Evolutionary conservation across 495 filamentous ascomycete genomes (phyloP).

Genomic region (Podospora appendiculata): DNA sequence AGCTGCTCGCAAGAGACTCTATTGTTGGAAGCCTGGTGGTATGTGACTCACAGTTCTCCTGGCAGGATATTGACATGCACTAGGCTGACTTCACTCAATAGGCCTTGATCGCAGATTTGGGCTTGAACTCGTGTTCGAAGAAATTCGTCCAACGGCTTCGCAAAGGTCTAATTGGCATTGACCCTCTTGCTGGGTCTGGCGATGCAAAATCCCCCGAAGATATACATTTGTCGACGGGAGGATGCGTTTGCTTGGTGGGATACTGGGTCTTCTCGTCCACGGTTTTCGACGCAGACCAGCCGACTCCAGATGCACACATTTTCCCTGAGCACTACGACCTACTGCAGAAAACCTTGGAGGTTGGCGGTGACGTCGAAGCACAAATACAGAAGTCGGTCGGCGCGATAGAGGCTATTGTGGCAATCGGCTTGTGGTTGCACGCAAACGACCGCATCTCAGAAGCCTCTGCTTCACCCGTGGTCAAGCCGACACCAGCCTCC

Average conservation of each 20-base stretch:
- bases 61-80: neutral
- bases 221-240: constrained; percentile 68
- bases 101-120: constrained; percentile 68
- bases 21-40: constrained; percentile 73
- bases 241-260: constrained; percentile 56
- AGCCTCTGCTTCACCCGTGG: constrained; percentile 6
- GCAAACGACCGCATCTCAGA: constrained; percentile 22
- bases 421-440: constrained; percentile 45
- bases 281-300: constrained; percentile 42
- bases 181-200: constrained; percentile 31
- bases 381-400: constrained; percentile 28
- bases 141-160: constrained; percentile 23
- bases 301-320: constrained; percentile 40
- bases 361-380: constrained; percentile 29
- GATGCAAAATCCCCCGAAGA: constrained; percentile 45
- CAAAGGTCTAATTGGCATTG: constrained; percentile 19
- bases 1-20: constrained; percentile 55
- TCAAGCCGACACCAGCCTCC: constrained; percentile 3
- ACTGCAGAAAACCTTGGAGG: constrained; percentile 50
- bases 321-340: constrained; percentile 59
- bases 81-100: constrained; percentile 19
- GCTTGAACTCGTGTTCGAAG: constrained; percentile 27
- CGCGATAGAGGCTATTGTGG: constrained; percentile 39
- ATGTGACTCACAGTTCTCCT: constrained; percentile 15
- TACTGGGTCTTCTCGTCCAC: constrained; percentile 46